These are phyloP conservation scores for Aspergillus egyptiacus DNA, from an alignment of 495 filamentous ascomycete species.

Conservation along the genomic window DNA sequence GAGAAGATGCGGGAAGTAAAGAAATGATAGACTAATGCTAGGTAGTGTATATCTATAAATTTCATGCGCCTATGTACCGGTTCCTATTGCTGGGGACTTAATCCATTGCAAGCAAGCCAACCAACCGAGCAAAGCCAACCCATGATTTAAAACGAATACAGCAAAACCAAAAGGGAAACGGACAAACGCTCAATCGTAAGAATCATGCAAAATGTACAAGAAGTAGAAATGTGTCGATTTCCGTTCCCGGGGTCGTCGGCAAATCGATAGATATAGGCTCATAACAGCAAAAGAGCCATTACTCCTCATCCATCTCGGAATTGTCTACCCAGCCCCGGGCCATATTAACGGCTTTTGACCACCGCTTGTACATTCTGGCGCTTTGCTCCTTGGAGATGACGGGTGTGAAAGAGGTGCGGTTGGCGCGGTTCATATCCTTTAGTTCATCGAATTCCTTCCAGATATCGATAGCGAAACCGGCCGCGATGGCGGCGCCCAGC, in stretches of 20 bases:
- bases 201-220: conserved; percentile 6
- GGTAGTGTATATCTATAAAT: background rate
- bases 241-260: background rate
- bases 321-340: conserved; percentile 72
- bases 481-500: conserved; percentile 88
- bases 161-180: background rate
- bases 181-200: conserved; percentile 6
- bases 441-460: conserved; percentile 80
- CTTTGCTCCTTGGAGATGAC: conserved; percentile 55
- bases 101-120: background rate
- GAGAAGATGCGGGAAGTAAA: too few species aligned
- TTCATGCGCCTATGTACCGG: conserved; percentile 1
- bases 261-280: background rate
- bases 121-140: conserved; percentile 2
- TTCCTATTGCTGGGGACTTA: background rate
- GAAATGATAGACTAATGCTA: background rate
- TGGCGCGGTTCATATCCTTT: conserved; percentile 67
- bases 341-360: conserved; percentile 87
- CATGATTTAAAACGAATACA: conserved; percentile 1
- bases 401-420: conserved; percentile 69
- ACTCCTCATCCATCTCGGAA: conserved; percentile 37
- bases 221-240: background rate
- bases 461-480: conserved; percentile 76
- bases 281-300: background rate
- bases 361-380: conserved; percentile 65